Percentiles rank a stretch among this genome's conserved stretches.
phyloP scores from a whole-genome alignment of 345 rosid genomes.

The Bruguiera sexangula region DNA sequence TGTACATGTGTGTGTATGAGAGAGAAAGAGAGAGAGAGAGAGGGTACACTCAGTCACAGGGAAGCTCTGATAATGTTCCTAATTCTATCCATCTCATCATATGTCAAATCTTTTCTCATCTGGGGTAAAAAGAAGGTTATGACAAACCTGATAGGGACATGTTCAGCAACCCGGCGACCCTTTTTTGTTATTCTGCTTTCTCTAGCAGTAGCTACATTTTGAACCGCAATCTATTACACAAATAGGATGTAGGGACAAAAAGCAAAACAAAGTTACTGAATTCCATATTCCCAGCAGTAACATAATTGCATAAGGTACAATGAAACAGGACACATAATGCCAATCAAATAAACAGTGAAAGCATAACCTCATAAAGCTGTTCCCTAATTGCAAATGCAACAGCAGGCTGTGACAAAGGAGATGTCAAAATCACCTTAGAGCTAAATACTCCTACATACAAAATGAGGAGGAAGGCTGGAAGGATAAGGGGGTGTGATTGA shows the following conservation, averaged over 20 bases:
- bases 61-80: background rate
- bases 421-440: background rate
- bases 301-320: background rate
- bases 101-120: background rate
- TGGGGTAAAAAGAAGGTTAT: background rate
- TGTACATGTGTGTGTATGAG: background rate
- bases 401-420: constrained; percentile 64
- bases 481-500: background rate
- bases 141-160: constrained; percentile 60
- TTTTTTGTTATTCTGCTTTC: constrained; percentile 85
- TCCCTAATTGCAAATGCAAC: constrained; percentile 93
- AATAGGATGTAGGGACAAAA: background rate
- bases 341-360: background rate
- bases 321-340: constrained; percentile 5
- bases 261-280: constrained; percentile 3
- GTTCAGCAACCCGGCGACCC: constrained; percentile 76
- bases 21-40: constrained; percentile 13
- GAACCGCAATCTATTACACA: constrained; percentile 66
- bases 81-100: background rate
- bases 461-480: background rate
- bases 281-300: background rate
- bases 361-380: constrained; percentile 81
- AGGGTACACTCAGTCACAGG: background rate
- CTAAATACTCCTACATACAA: background rate
- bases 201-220: constrained; percentile 81